These are phyloP conservation scores for Fusarium albosuccineum DNA, from an alignment of 2,329 filamentous ascomycete species.

Conservation along the genomic window DNA sequence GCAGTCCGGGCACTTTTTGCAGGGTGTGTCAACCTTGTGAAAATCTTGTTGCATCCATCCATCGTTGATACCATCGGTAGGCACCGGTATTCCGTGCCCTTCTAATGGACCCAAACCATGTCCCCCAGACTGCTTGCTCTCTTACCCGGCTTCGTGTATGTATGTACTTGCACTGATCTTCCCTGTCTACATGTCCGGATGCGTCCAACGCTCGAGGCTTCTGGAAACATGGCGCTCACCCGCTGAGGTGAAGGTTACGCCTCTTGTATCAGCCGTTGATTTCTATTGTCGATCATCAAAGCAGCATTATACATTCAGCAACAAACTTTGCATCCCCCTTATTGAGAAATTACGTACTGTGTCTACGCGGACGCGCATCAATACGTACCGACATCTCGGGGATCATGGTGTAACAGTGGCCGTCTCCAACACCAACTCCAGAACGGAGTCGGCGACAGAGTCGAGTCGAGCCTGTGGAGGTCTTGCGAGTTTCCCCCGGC, in stretches of 20 bases:
- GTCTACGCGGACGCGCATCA: no score
- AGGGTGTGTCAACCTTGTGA: constrained; percentile 2
- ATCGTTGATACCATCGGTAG: neutral
- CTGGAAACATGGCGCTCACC: constrained; percentile 17
- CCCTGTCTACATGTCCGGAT: constrained; percentile 14
- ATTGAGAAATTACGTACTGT: neutral
- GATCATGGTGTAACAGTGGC: constrained; percentile 27
- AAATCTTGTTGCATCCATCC: no score
- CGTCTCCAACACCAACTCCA: constrained; percentile 27
- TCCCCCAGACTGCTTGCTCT: no score
- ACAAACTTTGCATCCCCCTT: constrained; percentile 7
- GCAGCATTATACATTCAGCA: constrained; percentile 11
- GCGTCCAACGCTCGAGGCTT: constrained; percentile 15
- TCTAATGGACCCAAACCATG: neutral
- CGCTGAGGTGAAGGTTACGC: constrained; percentile 24
- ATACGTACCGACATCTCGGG: neutral
- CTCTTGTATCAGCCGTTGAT: constrained; percentile 36
- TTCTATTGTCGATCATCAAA: constrained; percentile 10
- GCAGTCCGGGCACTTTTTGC: neutral
- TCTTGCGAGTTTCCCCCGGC: constrained; percentile 16
- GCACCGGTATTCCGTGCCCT: constrained; percentile 1
- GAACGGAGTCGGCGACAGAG: constrained; percentile 38
- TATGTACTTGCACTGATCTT: neutral
- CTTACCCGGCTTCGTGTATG: constrained; percentile 22
- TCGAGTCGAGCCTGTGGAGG: constrained; percentile 29